A percentile compares a stretch with the other conserved stretches of the same genome.
Evolutionary conservation across 495 filamentous ascomycete genomes (phyloP).

Genomic region (Polyplosphaeria fusca): DNA sequence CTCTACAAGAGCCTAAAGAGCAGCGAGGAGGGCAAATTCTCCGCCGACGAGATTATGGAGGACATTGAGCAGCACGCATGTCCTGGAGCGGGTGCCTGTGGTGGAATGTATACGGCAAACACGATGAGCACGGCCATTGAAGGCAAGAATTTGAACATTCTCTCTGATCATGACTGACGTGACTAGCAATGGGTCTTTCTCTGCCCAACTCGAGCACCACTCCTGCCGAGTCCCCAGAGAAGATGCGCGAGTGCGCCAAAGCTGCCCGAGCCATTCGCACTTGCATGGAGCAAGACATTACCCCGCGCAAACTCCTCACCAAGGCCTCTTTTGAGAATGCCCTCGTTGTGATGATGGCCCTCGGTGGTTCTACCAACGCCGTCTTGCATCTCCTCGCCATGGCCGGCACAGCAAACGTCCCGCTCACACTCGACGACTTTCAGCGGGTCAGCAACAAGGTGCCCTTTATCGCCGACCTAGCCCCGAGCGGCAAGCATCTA

Average conservation of each 20-base stretch:
- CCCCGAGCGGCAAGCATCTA: slow-evolving; percentile 80
- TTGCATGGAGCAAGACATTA: slow-evolving; percentile 85
- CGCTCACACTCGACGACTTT: slow-evolving; percentile 81
- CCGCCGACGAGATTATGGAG: slow-evolving; percentile 74
- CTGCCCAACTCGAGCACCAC: slow-evolving; percentile 88
- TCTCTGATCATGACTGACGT: background rate
- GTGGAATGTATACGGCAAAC: slow-evolving; percentile 96
- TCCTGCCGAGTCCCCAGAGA: slow-evolving; percentile 81
- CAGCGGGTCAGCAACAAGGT: slow-evolving; percentile 85
- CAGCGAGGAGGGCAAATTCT: slow-evolving; percentile 56
- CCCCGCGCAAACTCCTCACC: slow-evolving; percentile 78
- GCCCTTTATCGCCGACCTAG: slow-evolving; percentile 89
- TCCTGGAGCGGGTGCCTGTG: slow-evolving; percentile 90
- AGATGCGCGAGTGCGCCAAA: slow-evolving; percentile 86
- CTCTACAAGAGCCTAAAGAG: slow-evolving; percentile 65
- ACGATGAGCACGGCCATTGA: slow-evolving; percentile 97
- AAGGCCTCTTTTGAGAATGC: slow-evolving; percentile 89
- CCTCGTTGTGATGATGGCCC: slow-evolving; percentile 84
- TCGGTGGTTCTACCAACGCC: slow-evolving; percentile 88
- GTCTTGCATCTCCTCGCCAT: slow-evolving; percentile 95
- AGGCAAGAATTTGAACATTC: slow-evolving; percentile 33
- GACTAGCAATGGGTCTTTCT: slow-evolving; percentile 72
- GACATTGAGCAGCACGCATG: slow-evolving; percentile 85
- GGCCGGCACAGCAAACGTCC: slow-evolving; percentile 82
- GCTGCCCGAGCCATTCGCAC: slow-evolving; percentile 80